These are phyloP conservation scores for Gossypium davidsonii DNA, from an alignment of 441 rosid genomes.

Conservation along the genomic window DNA sequence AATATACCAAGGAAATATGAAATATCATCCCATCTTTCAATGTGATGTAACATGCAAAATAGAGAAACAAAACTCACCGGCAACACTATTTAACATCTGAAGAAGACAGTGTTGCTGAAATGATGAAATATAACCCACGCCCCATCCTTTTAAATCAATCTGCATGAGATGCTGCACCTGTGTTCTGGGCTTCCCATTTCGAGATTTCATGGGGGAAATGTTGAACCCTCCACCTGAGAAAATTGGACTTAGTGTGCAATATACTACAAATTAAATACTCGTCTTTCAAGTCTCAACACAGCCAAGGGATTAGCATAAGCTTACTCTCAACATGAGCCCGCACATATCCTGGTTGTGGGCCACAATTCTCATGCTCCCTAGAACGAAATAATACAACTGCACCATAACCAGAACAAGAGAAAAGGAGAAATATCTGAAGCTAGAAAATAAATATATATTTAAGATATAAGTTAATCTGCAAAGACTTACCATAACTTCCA, in stretches of 20 bases:
- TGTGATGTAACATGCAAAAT: conserved; percentile 8
- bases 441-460: conserved; percentile 14
- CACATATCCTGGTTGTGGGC: conserved; percentile 91
- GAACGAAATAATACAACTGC: conserved; percentile 97
- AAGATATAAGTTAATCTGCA: conserved; percentile 11
- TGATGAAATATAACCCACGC: conserved; percentile 77
- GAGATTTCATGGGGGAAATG: conserved; percentile 80
- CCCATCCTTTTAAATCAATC: conserved; percentile 99
- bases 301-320: conserved; percentile 12
- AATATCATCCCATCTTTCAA: not conserved
- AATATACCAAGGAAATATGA: not conserved
- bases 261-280: not conserved
- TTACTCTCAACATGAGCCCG: conserved; percentile 96
- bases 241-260: conserved; percentile 16
- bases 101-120: conserved; percentile 98
- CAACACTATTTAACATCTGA: conserved; percentile 95
- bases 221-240: conserved; percentile 92
- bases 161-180: conserved; percentile 98
- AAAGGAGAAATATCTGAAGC: conserved; percentile 13
- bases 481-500: conserved; percentile 82
- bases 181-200: conserved; percentile 80
- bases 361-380: conserved; percentile 93
- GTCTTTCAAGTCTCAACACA: conserved; percentile 2
- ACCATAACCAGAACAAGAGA: conserved; percentile 24
- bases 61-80: conserved; percentile 52